phyloP scores from a whole-genome alignment of 1,284 basidiomycete genomes.

The Abortiporus biennis region DNA sequence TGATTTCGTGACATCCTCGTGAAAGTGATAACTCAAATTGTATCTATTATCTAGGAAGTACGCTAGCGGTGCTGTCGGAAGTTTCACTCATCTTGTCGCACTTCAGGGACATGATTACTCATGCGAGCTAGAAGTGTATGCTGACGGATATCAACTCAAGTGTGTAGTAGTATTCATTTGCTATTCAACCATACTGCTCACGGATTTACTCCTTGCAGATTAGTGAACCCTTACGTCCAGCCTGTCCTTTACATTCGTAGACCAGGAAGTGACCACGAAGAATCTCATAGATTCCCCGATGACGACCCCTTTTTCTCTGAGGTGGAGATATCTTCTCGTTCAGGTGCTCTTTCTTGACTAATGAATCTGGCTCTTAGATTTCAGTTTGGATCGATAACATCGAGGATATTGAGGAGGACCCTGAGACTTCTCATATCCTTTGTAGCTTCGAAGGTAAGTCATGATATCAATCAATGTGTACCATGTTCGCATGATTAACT shows the following conservation, averaged over 20 bases:
- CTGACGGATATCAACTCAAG: slow-evolving; percentile 84
- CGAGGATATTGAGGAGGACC: slow-evolving; percentile 72
- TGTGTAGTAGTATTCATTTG: slow-evolving; percentile 26
- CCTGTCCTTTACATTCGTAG: slow-evolving; percentile 82
- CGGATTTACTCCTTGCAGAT: slow-evolving; percentile 32
- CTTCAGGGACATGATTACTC: slow-evolving; percentile 89
- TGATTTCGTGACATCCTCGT: slow-evolving; percentile 8
- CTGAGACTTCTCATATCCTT: slow-evolving; percentile 63
- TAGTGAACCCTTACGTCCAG: slow-evolving; percentile 84
- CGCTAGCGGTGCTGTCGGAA: slow-evolving; percentile 86
- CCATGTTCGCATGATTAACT: too few species aligned
- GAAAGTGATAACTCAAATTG: neutral
- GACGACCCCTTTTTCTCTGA: slow-evolving; percentile 94
- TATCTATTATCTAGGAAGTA: slow-evolving; percentile 65
- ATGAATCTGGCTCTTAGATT: slow-evolving; percentile 31
- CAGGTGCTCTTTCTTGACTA: neutral
- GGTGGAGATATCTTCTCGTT: slow-evolving; percentile 16
- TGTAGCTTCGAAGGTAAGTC: slow-evolving; percentile 67
- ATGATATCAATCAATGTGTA: too few species aligned
- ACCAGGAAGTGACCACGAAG: slow-evolving; percentile 82
- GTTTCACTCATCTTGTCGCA: slow-evolving; percentile 82
- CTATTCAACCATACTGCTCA: too few species aligned
- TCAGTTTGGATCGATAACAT: slow-evolving; percentile 81
- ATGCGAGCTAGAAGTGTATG: slow-evolving; percentile 89
- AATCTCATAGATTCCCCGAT: slow-evolving; percentile 69